Evolutionary conservation across 1,139 yeast genomes (phyloP).

Genomic region (Diutina ranongensis): DNA sequence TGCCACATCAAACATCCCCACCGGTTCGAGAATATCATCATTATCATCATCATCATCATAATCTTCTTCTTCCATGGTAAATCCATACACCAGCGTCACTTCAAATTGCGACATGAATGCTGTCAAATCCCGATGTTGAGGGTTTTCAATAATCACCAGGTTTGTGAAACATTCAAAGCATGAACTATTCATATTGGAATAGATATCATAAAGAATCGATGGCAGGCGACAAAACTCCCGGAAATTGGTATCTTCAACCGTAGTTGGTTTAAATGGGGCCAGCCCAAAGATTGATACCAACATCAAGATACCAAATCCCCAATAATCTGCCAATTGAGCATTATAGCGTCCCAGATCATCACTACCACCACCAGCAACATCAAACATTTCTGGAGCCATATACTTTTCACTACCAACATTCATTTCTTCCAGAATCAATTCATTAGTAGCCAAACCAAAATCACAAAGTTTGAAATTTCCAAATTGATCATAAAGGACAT

Average conservation of each 20-base stretch:
- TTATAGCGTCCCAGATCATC: constrained; percentile 14
- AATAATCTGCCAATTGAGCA: constrained; percentile 25
- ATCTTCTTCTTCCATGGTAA: constrained; percentile 13
- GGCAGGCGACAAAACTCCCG: constrained; percentile 25
- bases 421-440: constrained; percentile 26
- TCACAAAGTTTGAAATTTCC: constrained; percentile 40
- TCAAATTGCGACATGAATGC: constrained; percentile 20
- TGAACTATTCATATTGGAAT: constrained; percentile 27
- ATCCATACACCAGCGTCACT: constrained; percentile 20
- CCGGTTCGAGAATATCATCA: no score
- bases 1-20: constrained; percentile 2
- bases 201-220: constrained; percentile 28
- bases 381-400: constrained; percentile 43
- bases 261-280: constrained; percentile 26
- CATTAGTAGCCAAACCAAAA: constrained; percentile 42
- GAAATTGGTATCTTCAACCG: constrained; percentile 17
- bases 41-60: not conserved
- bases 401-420: constrained; percentile 47
- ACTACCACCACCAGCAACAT: constrained; percentile 7
- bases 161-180: constrained; percentile 25
- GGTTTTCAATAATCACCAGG: constrained; percentile 22
- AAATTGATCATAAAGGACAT: constrained; percentile 28
- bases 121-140: constrained; percentile 21
- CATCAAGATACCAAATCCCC: constrained; percentile 33
- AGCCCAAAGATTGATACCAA: constrained; percentile 39